phyloP scores from a whole-genome alignment of 2,329 filamentous ascomycete genomes.

The Hypocreales sp. region DNA sequence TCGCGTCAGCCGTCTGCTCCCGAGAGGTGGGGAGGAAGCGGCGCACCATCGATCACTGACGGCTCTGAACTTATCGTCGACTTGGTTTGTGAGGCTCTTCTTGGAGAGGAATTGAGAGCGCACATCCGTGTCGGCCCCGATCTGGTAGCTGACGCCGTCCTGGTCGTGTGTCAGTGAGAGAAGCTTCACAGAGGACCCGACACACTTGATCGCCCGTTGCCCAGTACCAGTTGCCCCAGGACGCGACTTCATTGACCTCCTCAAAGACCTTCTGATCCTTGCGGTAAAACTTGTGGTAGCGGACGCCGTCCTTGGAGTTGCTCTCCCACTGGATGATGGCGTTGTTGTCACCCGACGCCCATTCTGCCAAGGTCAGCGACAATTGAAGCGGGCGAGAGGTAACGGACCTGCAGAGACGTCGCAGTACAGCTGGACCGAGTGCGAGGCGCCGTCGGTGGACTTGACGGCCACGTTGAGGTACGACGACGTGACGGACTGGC shows the following conservation, averaged over 20 bases:
- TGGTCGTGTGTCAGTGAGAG: no score
- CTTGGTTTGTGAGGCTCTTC: slow-evolving; percentile 45
- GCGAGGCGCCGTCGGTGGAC: slow-evolving; percentile 44
- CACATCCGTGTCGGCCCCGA: slow-evolving; percentile 49
- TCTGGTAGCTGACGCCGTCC: slow-evolving; percentile 47
- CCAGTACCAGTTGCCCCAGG: slow-evolving; percentile 74
- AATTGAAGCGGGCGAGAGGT: slow-evolving; percentile 32
- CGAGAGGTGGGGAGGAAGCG: no score
- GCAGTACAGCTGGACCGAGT: slow-evolving; percentile 55
- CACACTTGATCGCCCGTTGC: slow-evolving; percentile 38
- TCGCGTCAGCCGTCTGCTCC: background rate
- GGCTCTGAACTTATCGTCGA: slow-evolving; percentile 44
- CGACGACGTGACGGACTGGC: slow-evolving; percentile 55
- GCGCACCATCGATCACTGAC: slow-evolving; percentile 16
- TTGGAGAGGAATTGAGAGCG: slow-evolving; percentile 49
- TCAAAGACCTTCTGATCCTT: slow-evolving; percentile 48
- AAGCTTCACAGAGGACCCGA: no score
- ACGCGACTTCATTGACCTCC: slow-evolving; percentile 54
- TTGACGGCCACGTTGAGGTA: slow-evolving; percentile 50
- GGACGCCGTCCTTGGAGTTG: slow-evolving; percentile 30
- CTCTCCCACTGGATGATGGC: slow-evolving; percentile 48
- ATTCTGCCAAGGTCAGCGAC: slow-evolving; percentile 35
- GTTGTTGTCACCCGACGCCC: slow-evolving; percentile 46
- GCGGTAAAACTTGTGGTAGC: slow-evolving; percentile 49
- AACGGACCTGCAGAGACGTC: slow-evolving; percentile 39